phyloP scores from a whole-genome alignment of 2,329 filamentous ascomycete genomes.

The Dryadomyces quercus-mongolicae region DNA sequence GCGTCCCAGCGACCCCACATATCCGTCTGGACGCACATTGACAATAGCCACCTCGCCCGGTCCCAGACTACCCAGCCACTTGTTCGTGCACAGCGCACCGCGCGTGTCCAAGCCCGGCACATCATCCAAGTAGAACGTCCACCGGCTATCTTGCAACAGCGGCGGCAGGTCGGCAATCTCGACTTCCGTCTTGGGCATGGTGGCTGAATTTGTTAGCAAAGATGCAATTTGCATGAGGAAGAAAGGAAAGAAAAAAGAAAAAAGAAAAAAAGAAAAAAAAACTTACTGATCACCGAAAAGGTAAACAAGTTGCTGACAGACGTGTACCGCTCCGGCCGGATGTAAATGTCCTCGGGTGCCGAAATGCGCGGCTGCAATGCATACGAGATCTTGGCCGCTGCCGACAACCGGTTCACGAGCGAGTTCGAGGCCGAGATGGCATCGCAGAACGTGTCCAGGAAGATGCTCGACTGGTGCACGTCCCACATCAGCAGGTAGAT shows the following conservation, averaged over 20 bases:
- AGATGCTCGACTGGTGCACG: constrained; percentile 37
- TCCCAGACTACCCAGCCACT: constrained; percentile 52
- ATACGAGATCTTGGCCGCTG: constrained; percentile 50
- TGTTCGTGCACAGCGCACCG: constrained; percentile 45
- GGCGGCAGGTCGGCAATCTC: constrained; percentile 54
- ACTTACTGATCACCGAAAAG: constrained; percentile 53
- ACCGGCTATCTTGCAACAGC: constrained; percentile 50
- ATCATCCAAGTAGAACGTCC: constrained; percentile 64
- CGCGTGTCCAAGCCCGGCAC: constrained; percentile 42
- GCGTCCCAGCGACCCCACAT: constrained; percentile 51
- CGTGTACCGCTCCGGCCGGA: constrained; percentile 56
- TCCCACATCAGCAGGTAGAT: constrained; percentile 60
- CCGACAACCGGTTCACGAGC: constrained; percentile 47
- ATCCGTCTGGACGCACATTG: constrained; percentile 62
- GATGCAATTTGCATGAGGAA: background rate
- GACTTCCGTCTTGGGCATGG: constrained; percentile 47
- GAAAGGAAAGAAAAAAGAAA: background rate
- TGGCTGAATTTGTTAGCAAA: constrained; percentile 26
- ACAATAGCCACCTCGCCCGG: constrained; percentile 49
- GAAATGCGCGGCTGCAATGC: constrained; percentile 41
- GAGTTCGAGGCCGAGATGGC: constrained; percentile 37
- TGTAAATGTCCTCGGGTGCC: constrained; percentile 52
- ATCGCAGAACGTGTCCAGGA: constrained; percentile 47
- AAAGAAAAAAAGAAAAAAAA: background rate
- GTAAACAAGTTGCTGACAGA: constrained; percentile 58